A percentile compares a stretch with the other conserved stretches of the same genome.
These are phyloP conservation scores for Plasmodium coatneyi DNA, from an alignment of 169 alveolate genomes.

Conservation along the genomic window DNA sequence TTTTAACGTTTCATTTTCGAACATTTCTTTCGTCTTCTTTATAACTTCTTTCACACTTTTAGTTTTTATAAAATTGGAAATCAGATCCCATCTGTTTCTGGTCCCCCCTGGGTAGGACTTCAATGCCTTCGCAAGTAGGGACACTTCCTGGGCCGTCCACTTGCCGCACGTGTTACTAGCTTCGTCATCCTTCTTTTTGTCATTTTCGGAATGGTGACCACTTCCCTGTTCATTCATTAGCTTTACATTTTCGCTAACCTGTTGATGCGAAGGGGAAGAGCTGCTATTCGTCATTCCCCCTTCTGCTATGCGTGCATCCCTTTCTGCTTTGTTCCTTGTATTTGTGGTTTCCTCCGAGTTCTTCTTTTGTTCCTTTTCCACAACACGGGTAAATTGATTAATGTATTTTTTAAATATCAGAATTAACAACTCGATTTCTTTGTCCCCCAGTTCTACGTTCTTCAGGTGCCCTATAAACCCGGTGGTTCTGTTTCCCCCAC, in stretches of 20 bases:
- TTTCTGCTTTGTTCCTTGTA: not conserved
- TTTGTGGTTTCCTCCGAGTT: not conserved
- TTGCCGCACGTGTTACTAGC: slow-evolving; percentile 59
- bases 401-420: slow-evolving; percentile 49
- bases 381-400: slow-evolving; percentile 1
- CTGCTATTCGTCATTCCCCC: not conserved
- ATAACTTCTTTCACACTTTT: slow-evolving; percentile 90
- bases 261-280: not conserved
- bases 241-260: not conserved
- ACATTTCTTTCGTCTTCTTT: slow-evolving; percentile 89
- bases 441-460: slow-evolving; percentile 19
- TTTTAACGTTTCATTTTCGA: slow-evolving; percentile 79
- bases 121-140: slow-evolving; percentile 90
- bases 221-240: slow-evolving; percentile 14
- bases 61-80: slow-evolving; percentile 89
- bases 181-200: slow-evolving; percentile 4
- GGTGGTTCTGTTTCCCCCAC: slow-evolving; percentile 17
- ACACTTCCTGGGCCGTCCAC: slow-evolving; percentile 92
- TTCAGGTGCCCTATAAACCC: slow-evolving; percentile 65
- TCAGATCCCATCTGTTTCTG: slow-evolving; percentile 92
- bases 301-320: not conserved
- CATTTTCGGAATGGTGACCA: not conserved
- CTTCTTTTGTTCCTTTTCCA: not conserved
- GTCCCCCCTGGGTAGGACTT: slow-evolving; percentile 92
- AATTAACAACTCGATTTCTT: slow-evolving; percentile 29